Base-by-base conservation (phyloP, 2,329 filamentous ascomycete genomes). In the Ophiostoma piceae region DNA sequence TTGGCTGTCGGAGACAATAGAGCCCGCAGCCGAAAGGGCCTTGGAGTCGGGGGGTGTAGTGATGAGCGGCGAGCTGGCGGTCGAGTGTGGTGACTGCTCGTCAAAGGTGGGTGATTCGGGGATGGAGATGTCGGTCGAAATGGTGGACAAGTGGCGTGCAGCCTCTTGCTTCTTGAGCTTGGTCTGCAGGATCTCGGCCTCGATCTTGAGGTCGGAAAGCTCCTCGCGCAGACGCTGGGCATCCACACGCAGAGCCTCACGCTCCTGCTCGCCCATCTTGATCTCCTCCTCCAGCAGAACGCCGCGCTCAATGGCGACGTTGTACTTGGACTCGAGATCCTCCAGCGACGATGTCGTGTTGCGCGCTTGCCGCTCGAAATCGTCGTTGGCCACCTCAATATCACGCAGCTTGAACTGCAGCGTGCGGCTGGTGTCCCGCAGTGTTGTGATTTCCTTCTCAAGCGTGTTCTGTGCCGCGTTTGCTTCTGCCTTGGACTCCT, bases 211-310 rank as follows among this genome's bases (percentile, higher is more conserved):
- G 78, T 99, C 95, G 6, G 92, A 91, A 14, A 98, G 84, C 78
- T 99, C 95, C 76, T 97, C 94, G 54, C 92, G 89, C 72, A 98
- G 82, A 67, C 94, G 87, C 80, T 99, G 95, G 11, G 90, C 88
- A 76, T 98, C 94, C 75, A 99, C 97, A 67, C 95, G 88, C 72
- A 99, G 83, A 8, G 83, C 81, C 79, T 99, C 95, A 76, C 95
- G 88, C 79, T 99, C 95, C 80, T 96, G 91, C 77, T 99, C 95
- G 66, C 92, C 92, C 64, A 88, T 86, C 80, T 90, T 94, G 76
- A 98, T 91, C 79, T 98, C 95, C 79, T 97, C 94, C 78, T 99
- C 95, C 81, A 97, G 87, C 85, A 99, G 88, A 35, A 99, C 95
- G 11, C 86, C 89, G 69, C 94, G 86, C 81, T 99, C 95, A 75